Evolutionary conservation across 2,329 filamentous ascomycete species (phyloP), one percentile per base, ranked within the genome.

Genomic region (Grosmannia penicillata): DNA sequence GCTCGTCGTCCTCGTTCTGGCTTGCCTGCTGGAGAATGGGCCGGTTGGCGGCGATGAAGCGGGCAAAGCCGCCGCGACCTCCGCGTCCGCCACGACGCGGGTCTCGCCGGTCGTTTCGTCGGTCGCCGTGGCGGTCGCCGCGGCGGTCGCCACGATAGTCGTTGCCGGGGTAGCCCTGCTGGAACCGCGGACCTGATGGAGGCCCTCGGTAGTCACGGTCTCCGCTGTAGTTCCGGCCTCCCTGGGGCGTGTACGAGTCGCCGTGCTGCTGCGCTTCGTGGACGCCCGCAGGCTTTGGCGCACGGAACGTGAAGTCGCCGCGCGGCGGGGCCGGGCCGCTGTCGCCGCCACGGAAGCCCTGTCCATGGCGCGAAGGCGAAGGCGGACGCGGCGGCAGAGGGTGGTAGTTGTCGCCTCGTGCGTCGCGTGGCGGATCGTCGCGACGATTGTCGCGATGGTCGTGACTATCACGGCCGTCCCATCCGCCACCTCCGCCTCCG

Each of bases 281-380:
- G 14, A 74, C 55, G 5, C 68, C 68, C 1, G 61, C 46, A 4
- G 71, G 70, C 36, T 66, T 67, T 10, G 71, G 62, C 30, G 65
- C 55, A 7, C 66, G 65, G 42, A 75, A 76, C 1, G 66, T 69
- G 48, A 76, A 76, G 36, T 74, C 68, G 27, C 68, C 53, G 36
- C 59, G 59, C 10, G 62, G 62, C 7, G 57, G 58, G 1, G 24
- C 15, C 8, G 40, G 29, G 10, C 31, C 35, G 22, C 15, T 30
- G 18, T 37, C 30, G n/a, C 33, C 33, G 8, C 28, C 36, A 4
- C 14, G 26, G 29, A 6, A 23, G 17, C 25, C 11, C 18, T 14
- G 5, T 4, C n/a, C 24, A n/a, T 8, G n/a, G 17, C 28, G 26
- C 13, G 8, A 15, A 6, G 33, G 29, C 1, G 41, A 31, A 6